Evolutionary conservation across 108 stramenopile species (phyloP).

Genomic region (Licmophora abbreviata): DNA sequence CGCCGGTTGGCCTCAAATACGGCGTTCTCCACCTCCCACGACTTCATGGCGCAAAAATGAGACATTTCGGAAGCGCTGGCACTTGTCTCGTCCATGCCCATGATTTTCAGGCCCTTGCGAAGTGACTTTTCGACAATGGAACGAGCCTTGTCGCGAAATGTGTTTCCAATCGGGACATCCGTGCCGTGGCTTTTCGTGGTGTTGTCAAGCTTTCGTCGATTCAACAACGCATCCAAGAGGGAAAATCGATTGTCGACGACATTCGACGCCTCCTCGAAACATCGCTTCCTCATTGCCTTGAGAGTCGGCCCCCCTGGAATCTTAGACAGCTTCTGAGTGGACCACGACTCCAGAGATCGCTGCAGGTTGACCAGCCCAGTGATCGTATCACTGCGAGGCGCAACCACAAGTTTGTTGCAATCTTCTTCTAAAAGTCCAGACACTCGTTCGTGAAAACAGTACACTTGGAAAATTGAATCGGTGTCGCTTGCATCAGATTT

Average conservation of each 20-base stretch:
- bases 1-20: constrained; percentile 26
- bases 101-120: constrained; percentile 26
- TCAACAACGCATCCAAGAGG: constrained; percentile 42
- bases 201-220: constrained; percentile 19
- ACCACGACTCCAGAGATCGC: constrained; percentile 3
- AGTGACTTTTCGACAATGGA: constrained; percentile 32
- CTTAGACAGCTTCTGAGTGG: constrained; percentile 8
- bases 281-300: constrained; percentile 8
- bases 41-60: constrained; percentile 37
- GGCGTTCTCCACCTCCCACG: constrained; percentile 60
- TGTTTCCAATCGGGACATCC: constrained; percentile 5
- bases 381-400: constrained; percentile 27
- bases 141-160: constrained; percentile 40
- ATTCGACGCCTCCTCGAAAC: constrained; percentile 16
- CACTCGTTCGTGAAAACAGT: constrained; percentile 28
- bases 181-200: neutral
- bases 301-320: constrained; percentile 5
- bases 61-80: constrained; percentile 3
- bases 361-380: constrained; percentile 14
- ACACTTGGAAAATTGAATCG: constrained; percentile 1
- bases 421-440: constrained; percentile 30
- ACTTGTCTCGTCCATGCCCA: constrained; percentile 22
- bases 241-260: constrained; percentile 29
- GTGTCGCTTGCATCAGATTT: neutral
- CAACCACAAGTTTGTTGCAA: constrained; percentile 30